Evolutionary conservation across 805 yeast genomes (phyloP).

Genomic region (Barnettozyma populi): DNA sequence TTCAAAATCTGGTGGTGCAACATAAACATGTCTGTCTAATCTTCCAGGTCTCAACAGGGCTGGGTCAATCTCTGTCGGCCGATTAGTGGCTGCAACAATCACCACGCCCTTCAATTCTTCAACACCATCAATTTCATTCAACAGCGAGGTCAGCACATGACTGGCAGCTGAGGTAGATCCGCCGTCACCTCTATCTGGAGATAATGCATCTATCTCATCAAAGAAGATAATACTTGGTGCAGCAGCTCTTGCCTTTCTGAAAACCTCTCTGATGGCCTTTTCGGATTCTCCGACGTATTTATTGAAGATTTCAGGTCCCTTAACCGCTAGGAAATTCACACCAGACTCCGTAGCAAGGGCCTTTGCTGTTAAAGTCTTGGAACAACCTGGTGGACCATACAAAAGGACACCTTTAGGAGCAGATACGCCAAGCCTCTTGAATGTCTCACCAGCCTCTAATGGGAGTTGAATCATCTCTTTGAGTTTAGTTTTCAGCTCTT

Average conservation of each 20-base stretch:
- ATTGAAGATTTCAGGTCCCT: conserved; percentile 94
- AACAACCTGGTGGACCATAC: conserved; percentile 98
- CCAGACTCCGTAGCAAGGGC: conserved; percentile 96
- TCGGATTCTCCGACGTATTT: conserved; percentile 97
- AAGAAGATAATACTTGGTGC: conserved; percentile 91
- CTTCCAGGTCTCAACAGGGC: conserved; percentile 95
- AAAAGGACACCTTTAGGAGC: conserved; percentile 92
- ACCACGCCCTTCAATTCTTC: conserved; percentile 93
- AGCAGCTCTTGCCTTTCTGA: conserved; percentile 90
- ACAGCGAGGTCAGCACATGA: conserved; percentile 81
- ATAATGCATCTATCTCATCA: conserved; percentile 94
- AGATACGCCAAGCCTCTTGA: conserved; percentile 67
- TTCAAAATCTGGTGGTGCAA: conserved; percentile 79
- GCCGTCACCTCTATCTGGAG: conserved; percentile 64
- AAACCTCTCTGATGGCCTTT: conserved; percentile 86
- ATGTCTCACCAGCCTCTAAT: conserved; percentile 72
- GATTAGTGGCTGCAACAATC: conserved; percentile 91
- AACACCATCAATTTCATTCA: conserved; percentile 96
- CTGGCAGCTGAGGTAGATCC: conserved; percentile 65
- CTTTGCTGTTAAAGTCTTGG: conserved; percentile 90
- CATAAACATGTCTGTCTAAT: conserved; percentile 87
- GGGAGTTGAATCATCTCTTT: conserved; percentile 92
- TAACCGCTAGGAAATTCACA: conserved; percentile 86
- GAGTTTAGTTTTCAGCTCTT: conserved; percentile 70
- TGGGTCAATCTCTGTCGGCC: conserved; percentile 90